These are phyloP conservation scores for Talaromyces albobiverticillius DNA, from an alignment of 2,329 filamentous ascomycete genomes.

Conservation along the genomic window DNA sequence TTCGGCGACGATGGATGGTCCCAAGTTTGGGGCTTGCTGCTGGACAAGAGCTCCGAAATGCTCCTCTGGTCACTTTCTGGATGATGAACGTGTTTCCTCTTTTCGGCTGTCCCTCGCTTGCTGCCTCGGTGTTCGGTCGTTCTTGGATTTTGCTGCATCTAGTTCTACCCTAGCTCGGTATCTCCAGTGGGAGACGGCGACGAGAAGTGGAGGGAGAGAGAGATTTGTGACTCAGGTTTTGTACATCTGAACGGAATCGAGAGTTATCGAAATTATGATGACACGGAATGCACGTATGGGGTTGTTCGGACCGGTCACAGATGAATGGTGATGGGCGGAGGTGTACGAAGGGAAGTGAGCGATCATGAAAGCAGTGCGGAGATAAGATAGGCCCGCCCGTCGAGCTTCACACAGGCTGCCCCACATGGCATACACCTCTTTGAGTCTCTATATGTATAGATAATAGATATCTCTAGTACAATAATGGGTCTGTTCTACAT, in stretches of 20 bases:
- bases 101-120: slow-evolving; percentile 42
- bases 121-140: slow-evolving; percentile 41
- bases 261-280: background rate
- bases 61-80: slow-evolving; percentile 38
- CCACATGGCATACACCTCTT: background rate
- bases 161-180: slow-evolving; percentile 37
- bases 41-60: slow-evolving; percentile 46
- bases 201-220: background rate
- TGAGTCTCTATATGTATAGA: background rate
- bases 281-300: background rate
- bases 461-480: no score
- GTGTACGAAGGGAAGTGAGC: background rate
- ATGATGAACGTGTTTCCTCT: slow-evolving; percentile 40
- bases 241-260: slow-evolving; percentile 10
- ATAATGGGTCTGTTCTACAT: no score
- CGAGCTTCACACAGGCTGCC: background rate
- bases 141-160: slow-evolving; percentile 33
- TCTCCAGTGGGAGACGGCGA: slow-evolving; percentile 13
- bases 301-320: background rate
- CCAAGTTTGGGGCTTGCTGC: slow-evolving; percentile 16
- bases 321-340: background rate
- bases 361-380: slow-evolving; percentile 17
- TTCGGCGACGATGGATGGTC: slow-evolving; percentile 34
- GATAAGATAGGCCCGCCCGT: slow-evolving; percentile 26
- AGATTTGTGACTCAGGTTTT: slow-evolving; percentile 17